Evolutionary conservation across 73 alveolate genomes (phyloP), one percentile per base, ranked within the genome.

Genomic region (Paramecium octaurelia): DNA sequence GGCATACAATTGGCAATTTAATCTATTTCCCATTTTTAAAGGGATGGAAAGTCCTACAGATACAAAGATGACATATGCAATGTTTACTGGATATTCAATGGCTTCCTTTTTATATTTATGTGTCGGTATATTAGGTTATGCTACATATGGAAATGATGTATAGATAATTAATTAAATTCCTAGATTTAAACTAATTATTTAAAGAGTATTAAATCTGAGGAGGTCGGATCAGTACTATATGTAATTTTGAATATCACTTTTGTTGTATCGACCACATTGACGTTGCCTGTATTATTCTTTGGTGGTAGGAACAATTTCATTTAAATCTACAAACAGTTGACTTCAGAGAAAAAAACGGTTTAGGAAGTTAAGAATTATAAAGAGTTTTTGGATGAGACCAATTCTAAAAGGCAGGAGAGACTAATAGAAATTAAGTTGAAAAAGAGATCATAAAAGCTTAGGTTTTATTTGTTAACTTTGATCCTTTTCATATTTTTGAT

Each of bases 1-100:
- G 12, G 91, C 91, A 1, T 80, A 80, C 35, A 80, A 80, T 80
- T 80, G 91, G 91, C 57, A 80, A 48, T 80, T 80, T 80, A 80
- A 80, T 80, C 46, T 80, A 24, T 80, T 80, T 48, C 91, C 91
- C 16, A 35, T 80, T 12, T 80, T 31, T 80, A 80, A 80, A 80
- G 43, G 91, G 0, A 23, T 80, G 57, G 91, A 80, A 29, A 27
- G 54, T 4, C 46, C 91, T 11, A 80, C 46, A 20, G 91, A 80
- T 48, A 43, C 0, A 43, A 80, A 46, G 24, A 44, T 80, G 76
- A 20, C 6, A 1, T 42, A 43, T 10, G 38, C 76, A 11, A 80
- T 80, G 73, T 21, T 80, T 43, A 42, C 57, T 8, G 91, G 91
- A 42, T 80, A 80, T 80, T 80, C 91, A 1, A 80, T 80, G 91